Percentiles rank a stretch among this genome's conserved stretches.
Conservation (phyloP, 768 basidiomycete species). For the Macrolepiota fuliginosa region DNA sequence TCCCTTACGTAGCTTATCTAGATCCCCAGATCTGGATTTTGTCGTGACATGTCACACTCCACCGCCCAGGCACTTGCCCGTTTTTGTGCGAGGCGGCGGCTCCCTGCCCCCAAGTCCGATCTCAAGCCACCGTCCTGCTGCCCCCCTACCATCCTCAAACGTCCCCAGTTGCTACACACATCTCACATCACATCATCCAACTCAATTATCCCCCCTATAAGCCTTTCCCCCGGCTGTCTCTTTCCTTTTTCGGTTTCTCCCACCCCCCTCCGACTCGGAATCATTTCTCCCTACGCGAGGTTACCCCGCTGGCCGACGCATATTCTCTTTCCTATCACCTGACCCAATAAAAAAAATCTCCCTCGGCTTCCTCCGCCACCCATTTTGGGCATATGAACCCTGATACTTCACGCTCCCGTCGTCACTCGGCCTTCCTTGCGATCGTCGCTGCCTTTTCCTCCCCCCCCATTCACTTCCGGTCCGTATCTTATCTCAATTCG, state of each 20-base stretch:
- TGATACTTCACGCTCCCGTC: not conserved
- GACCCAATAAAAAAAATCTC: not conserved
- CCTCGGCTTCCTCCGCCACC: not conserved
- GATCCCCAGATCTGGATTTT: constrained; percentile 7
- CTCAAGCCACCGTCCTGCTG: not conserved
- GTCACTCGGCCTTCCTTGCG: not conserved
- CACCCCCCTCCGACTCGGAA: constrained; percentile 12
- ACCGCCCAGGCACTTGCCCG: constrained; percentile 11
- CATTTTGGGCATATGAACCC: not conserved
- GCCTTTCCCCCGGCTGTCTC: not conserved
- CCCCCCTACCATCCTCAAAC: not conserved
- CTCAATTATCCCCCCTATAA: not conserved
- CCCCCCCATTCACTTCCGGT: not conserved
- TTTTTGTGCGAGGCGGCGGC: constrained; percentile 6
- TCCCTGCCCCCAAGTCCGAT: constrained; percentile 4
- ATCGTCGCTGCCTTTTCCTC: constrained; percentile 4
- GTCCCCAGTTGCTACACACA: not conserved
- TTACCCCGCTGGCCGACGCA: constrained; percentile 9
- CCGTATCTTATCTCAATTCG: constrained; percentile 10
- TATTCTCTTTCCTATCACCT: constrained; percentile 1
- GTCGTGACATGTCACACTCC: constrained; percentile 8
- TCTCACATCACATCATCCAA: not conserved
- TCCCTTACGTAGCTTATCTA: constrained; percentile 10
- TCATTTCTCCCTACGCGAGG: constrained; percentile 9
- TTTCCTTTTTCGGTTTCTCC: not conserved